Percentiles rank a stretch among this genome's conserved stretches.
These are phyloP conservation scores for Lavandula angustifolia DNA, from an alignment of 257 asterid genomes.

Conservation along the genomic window DNA sequence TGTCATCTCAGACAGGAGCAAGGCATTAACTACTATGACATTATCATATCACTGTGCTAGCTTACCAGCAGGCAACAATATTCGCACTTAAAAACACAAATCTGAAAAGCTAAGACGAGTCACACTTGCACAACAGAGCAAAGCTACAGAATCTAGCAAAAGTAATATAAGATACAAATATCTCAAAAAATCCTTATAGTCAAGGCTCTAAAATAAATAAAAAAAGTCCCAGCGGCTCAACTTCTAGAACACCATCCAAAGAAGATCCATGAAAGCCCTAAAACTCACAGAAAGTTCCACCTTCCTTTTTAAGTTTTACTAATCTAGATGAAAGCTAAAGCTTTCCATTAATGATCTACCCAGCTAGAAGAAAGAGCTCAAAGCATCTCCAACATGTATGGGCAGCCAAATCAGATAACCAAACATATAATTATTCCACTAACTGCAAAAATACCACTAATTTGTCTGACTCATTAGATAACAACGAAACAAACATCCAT, in stretches of 20 bases:
- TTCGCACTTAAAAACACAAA: background rate
- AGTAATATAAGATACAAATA: background rate
- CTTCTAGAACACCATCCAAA: background rate
- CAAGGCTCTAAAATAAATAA: constrained; percentile 11
- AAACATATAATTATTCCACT: too few species aligned
- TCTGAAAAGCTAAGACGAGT: background rate
- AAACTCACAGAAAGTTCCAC: constrained; percentile 5
- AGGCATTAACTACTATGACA: background rate
- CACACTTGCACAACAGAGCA: background rate
- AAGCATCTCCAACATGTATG: background rate
- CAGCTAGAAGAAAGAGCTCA: constrained; percentile 1
- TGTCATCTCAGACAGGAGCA: background rate
- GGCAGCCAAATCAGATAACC: constrained; percentile 8
- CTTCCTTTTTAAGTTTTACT: background rate
- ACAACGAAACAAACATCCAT: background rate
- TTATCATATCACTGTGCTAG: background rate
- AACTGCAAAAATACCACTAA: background rate
- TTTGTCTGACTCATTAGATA: constrained; percentile 1
- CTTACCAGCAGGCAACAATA: constrained; percentile 5
- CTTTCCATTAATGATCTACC: background rate
- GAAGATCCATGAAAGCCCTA: background rate
- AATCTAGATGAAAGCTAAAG: background rate
- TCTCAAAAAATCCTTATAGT: background rate
- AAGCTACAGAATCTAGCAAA: constrained; percentile 4
- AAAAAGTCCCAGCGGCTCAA: background rate